Evolutionary conservation across 208 protist genomes (phyloP).

Genomic region (Wallacemonas rigidus): DNA sequence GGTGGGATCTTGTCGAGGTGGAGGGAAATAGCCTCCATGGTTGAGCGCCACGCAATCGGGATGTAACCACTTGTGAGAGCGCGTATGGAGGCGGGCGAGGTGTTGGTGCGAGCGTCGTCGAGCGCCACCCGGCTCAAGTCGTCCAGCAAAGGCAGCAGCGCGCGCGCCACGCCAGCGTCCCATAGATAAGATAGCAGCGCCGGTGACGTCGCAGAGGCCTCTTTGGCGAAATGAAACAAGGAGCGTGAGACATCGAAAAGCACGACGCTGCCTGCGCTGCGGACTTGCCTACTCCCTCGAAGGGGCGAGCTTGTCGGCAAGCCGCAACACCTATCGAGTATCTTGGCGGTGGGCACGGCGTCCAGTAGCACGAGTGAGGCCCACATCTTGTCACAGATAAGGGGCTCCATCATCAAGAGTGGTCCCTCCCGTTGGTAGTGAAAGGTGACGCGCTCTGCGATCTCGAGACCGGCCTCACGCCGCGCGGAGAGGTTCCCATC

Average conservation of each 20-base stretch:
- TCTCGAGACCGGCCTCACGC: slow-evolving; percentile 4
- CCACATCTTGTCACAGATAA: slow-evolving; percentile 52
- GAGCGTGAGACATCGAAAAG: slow-evolving; percentile 76
- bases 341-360: slow-evolving; percentile 35
- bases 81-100: not conserved
- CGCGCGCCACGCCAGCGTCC: slow-evolving; percentile 32
- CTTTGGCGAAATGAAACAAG: slow-evolving; percentile 50
- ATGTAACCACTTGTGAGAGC: slow-evolving; percentile 27
- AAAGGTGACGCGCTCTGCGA: not conserved
- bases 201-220: slow-evolving; percentile 23
- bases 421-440: slow-evolving; percentile 1
- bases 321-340: slow-evolving; percentile 42
- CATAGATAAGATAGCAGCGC: slow-evolving; percentile 35
- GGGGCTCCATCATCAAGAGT: slow-evolving; percentile 32
- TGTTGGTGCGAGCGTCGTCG: not conserved
- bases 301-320: slow-evolving; percentile 8
- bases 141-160: slow-evolving; percentile 48
- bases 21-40: slow-evolving; percentile 47
- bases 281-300: slow-evolving; percentile 17
- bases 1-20: slow-evolving; percentile 40
- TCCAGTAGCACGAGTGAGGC: slow-evolving; percentile 60
- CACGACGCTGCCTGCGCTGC: slow-evolving; percentile 34
- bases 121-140: slow-evolving; percentile 20
- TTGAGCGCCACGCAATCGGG: slow-evolving; percentile 62
- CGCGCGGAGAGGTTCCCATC: slow-evolving; percentile 10